A percentile compares a stretch with the other conserved stretches of the same genome.
Conservation (phyloP, 2,329 filamentous ascomycete species). For the Diaporthe longicolla region DNA sequence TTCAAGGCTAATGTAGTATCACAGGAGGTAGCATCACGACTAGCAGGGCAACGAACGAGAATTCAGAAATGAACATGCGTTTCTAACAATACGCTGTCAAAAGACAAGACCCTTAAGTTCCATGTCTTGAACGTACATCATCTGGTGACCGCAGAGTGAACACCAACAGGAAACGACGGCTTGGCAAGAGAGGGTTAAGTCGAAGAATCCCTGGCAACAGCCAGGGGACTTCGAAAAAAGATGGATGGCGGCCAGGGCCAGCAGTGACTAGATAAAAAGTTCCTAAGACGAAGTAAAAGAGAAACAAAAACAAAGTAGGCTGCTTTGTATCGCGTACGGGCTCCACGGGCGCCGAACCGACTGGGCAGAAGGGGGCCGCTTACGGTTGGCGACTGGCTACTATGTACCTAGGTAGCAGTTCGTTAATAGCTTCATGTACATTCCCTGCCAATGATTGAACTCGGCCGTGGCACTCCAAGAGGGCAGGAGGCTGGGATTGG, state of each 20-base stretch:
- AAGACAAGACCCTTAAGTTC: neutral
- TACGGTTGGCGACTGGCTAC: neutral
- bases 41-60: neutral
- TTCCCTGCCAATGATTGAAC: neutral
- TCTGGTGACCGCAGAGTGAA: neutral
- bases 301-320: too few species aligned
- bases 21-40: neutral
- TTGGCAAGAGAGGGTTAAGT: neutral
- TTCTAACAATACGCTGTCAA: neutral
- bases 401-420: neutral
- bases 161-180: too few species aligned
- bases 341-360: neutral
- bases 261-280: too few species aligned
- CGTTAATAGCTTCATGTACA: neutral
- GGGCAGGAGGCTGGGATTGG: neutral
- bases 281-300: too few species aligned
- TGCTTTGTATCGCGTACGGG: neutral
- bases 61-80: neutral
- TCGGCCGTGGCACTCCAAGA: neutral
- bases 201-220: neutral
- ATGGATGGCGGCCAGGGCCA: too few species aligned
- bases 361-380: neutral
- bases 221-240: neutral
- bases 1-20: neutral
- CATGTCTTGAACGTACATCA: neutral